phyloP scores from a whole-genome alignment of 495 filamentous ascomycete species.

The Penicillium riverlandense region DNA sequence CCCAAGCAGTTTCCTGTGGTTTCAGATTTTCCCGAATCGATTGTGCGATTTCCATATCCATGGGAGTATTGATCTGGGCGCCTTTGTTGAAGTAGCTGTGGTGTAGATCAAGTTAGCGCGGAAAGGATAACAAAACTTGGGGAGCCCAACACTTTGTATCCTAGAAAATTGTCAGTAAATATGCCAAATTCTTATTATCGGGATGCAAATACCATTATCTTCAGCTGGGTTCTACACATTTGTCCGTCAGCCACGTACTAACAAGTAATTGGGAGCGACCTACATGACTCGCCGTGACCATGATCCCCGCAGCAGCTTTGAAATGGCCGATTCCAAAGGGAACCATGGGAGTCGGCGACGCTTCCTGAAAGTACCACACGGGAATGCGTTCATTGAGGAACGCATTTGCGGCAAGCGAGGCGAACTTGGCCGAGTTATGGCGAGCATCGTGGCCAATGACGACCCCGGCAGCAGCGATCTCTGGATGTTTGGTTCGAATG shows the following conservation, averaged over 20 bases:
- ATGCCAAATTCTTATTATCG: background rate
- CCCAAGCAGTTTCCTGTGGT: constrained; percentile 46
- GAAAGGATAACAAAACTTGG: background rate
- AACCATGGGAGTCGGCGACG: constrained; percentile 61
- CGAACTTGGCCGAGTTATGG: constrained; percentile 59
- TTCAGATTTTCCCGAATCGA: constrained; percentile 52
- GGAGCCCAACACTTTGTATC: constrained; percentile 57
- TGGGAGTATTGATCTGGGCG: constrained; percentile 62
- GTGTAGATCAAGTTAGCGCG: constrained; percentile 7
- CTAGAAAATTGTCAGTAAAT: constrained; percentile 16
- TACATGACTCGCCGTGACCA: constrained; percentile 66
- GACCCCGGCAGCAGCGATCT: constrained; percentile 38
- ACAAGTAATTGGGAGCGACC: constrained; percentile 4
- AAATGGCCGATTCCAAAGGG: constrained; percentile 55
- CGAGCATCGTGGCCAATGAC: constrained; percentile 66
- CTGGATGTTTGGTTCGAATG: constrained; percentile 36
- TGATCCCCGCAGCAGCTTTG: constrained; percentile 56
- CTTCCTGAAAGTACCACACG: constrained; percentile 51
- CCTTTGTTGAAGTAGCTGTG: constrained; percentile 57
- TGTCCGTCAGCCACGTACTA: constrained; percentile 11
- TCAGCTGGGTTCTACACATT: constrained; percentile 50
- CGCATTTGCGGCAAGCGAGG: constrained; percentile 55
- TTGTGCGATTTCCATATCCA: constrained; percentile 53
- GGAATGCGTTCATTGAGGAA: constrained; percentile 55
- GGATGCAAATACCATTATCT: constrained; percentile 48